These are phyloP conservation scores for Tillandsia leiboldiana DNA, from an alignment of 176 grass and related monocot genomes.

Conservation along the genomic window DNA sequence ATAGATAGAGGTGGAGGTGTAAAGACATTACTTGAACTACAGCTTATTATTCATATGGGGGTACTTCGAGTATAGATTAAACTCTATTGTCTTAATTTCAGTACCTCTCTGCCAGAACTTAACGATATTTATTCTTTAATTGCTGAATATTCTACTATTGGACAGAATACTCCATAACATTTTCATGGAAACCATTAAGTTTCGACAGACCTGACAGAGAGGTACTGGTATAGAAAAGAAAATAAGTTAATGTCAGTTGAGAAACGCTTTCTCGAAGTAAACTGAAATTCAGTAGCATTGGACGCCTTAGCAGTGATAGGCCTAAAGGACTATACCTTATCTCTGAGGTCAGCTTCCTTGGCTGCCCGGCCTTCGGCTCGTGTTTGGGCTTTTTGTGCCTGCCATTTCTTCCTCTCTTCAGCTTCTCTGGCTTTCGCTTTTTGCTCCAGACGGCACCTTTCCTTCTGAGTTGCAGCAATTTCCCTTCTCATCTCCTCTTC, in stretches of 20 bases:
- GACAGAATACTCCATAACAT: neutral
- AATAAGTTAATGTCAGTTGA: neutral
- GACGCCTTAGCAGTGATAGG: slow-evolving; percentile 9
- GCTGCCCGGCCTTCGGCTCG: slow-evolving; percentile 56
- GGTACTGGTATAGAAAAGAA: no score
- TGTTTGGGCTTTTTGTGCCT: slow-evolving; percentile 53
- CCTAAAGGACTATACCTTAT: slow-evolving; percentile 39
- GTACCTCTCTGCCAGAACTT: neutral
- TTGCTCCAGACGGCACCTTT: slow-evolving; percentile 49
- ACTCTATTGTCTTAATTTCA: no score
- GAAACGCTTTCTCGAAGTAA: neutral
- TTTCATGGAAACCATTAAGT: no score
- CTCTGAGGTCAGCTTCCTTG: slow-evolving; percentile 64
- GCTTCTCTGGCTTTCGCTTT: slow-evolving; percentile 83
- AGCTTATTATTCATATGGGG: no score
- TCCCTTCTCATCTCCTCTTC: slow-evolving; percentile 43
- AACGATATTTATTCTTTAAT: neutral
- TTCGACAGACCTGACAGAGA: no score
- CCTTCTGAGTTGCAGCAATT: slow-evolving; percentile 54
- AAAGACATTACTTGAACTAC: no score
- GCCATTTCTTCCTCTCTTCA: slow-evolving; percentile 73
- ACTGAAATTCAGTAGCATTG: slow-evolving; percentile 4
- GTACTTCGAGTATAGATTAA: no score
- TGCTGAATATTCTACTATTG: neutral
- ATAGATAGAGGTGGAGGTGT: no score